Base-by-base conservation (phyloP, 2,329 filamentous ascomycete genomes). In the Verticillium nubilum region DNA sequence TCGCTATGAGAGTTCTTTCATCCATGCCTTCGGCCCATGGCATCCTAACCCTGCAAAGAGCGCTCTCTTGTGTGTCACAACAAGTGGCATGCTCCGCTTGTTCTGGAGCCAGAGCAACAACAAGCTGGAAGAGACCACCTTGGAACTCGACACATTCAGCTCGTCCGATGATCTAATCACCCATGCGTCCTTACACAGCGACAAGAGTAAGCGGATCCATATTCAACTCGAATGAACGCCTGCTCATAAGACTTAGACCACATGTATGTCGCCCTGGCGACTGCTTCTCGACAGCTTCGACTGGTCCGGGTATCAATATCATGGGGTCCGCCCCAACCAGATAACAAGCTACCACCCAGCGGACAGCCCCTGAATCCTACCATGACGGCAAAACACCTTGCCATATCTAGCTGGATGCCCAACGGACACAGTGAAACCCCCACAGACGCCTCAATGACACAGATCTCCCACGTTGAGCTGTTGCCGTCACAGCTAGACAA, bases 81-180 rank as follows among this genome's bases (percentile, higher is more conserved):
- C 87, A 52, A 86, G 86, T 65, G 91, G 91, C 7, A 76, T 85
- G 54, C 78, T 97, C 58, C 89, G 87, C 67, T 79, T 97, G 67
- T 81, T 93, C 55, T 97, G 88, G 76, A 85, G 90, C 47, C 90
- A 93, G 64, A 86, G 85, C 52, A 91, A 87, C 70, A 83, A 80
- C 59, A 85, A 85, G 66, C 88, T 91, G 75, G 84, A 88, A 61
- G 90, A 96, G 68, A 83, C 86, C 0, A 84, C 83, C 3, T 77
- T 88, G n/a, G 89, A 94, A 63, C 74, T 96, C 35, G 90, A 93
- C 69, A 87, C 86, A 62, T 81, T 91, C 59, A 81, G 86, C 28
- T 86, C 86, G 33, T 86, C 88, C 0, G 86, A 92, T 63, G 88
- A 92, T 64, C 72, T 91, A n/a, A 81, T 94, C 56, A 92, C 91